phyloP scores from a whole-genome alignment of 768 basidiomycete species.

The Gymnopilus junonius region DNA sequence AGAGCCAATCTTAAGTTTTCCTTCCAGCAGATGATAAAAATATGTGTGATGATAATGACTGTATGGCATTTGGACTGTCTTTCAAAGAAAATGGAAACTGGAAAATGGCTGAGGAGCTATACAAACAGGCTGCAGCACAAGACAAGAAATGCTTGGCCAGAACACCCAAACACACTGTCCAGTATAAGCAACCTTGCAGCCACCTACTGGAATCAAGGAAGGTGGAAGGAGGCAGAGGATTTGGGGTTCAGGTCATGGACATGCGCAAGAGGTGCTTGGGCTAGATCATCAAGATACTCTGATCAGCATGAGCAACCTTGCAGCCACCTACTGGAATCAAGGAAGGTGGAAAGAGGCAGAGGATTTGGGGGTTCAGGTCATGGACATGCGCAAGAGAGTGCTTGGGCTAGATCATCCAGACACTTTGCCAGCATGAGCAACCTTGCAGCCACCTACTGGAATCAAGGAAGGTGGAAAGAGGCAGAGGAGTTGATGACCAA shows the following conservation, averaged over 20 bases:
- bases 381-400: neutral
- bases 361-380: neutral
- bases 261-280: neutral
- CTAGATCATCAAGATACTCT: neutral
- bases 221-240: neutral
- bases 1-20: neutral
- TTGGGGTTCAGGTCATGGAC: neutral
- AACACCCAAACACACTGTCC: constrained; percentile 4
- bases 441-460: neutral
- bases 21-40: too few relatives aligned
- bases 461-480: neutral
- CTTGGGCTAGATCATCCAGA: neutral
- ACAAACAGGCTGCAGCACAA: neutral
- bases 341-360: neutral
- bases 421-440: neutral
- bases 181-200: constrained; percentile 3
- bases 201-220: neutral
- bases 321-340: neutral
- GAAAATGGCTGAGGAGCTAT: neutral
- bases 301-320: neutral
- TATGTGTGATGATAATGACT: neutral
- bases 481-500: neutral
- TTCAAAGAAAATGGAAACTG: neutral
- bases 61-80: neutral
- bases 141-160: constrained; percentile 4